These are phyloP conservation scores for Aspergillus aculeatus DNA, from an alignment of 2,329 filamentous ascomycete genomes.

Conservation along the genomic window DNA sequence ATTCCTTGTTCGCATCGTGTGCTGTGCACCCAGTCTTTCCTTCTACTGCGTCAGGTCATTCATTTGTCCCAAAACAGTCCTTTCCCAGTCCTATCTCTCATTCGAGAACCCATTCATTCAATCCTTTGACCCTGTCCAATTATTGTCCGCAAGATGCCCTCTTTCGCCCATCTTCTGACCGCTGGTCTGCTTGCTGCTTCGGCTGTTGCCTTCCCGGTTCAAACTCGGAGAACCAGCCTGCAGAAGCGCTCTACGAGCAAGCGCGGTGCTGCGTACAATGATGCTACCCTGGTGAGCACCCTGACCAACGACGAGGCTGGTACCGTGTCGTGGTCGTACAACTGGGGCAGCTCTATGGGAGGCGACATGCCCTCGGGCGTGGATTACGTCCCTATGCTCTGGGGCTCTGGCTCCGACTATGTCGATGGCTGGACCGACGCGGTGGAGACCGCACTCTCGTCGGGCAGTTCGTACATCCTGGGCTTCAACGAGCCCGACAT, in stretches of 20 bases:
- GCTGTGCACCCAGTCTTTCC: too few species aligned
- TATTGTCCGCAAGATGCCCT: too few species aligned
- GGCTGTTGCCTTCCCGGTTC: too few species aligned
- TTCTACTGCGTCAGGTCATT: too few species aligned
- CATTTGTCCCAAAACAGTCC: too few species aligned
- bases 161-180: too few species aligned
- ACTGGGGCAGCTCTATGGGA: not conserved
- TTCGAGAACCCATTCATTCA: too few species aligned
- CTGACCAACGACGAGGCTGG: not conserved
- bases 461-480: not conserved
- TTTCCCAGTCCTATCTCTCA: too few species aligned
- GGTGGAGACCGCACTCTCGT: not conserved
- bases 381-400: constrained; percentile 1
- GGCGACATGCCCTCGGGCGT: not conserved
- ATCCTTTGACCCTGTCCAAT: too few species aligned
- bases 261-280: constrained; percentile 4
- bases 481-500: constrained; percentile 6
- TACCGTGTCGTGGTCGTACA: constrained; percentile 3
- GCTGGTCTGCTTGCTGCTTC: too few species aligned
- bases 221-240: too few species aligned
- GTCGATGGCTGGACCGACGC: not conserved
- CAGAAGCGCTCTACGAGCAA: not conserved
- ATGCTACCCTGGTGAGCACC: not conserved
- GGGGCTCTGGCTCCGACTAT: not conserved
- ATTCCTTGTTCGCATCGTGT: too few species aligned